These are phyloP conservation scores for Aureobasidium sp. DNA, from an alignment of 2,329 filamentous ascomycete genomes.

Conservation along the genomic window DNA sequence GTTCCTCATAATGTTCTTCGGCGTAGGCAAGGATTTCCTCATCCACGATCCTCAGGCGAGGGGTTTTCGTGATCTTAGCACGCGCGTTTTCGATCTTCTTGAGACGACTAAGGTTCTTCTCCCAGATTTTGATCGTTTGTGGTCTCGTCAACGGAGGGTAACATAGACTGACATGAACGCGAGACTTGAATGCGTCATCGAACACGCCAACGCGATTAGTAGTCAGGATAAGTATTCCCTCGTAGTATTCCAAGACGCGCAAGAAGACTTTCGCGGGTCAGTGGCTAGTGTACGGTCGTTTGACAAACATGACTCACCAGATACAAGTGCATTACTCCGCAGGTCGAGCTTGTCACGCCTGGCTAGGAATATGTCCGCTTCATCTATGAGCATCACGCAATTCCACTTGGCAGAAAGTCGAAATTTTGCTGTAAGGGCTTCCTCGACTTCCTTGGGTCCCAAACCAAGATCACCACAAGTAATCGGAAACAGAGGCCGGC, in stretches of 20 bases:
- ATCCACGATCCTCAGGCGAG: conserved; percentile 31
- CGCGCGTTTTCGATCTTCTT: no score
- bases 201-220: conserved; percentile 41
- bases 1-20: no score
- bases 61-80: no score
- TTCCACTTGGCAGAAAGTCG: no score
- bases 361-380: conserved; percentile 42
- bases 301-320: not conserved
- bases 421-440: no score
- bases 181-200: conserved; percentile 40
- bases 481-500: no score
- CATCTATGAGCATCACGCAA: conserved; percentile 41
- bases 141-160: conserved; percentile 37
- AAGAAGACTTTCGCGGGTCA: conserved; percentile 36
- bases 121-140: no score
- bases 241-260: conserved; percentile 42
- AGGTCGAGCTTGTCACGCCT: conserved; percentile 26
- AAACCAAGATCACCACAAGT: no score
- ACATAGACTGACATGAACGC: conserved; percentile 38
- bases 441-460: no score
- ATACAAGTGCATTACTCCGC: conserved; percentile 29
- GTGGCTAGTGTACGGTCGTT: no score
- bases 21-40: conserved; percentile 26
- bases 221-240: conserved; percentile 44
- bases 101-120: no score